phyloP scores from a whole-genome alignment of 345 rosid species.

The Streptanthus diversifolius region DNA sequence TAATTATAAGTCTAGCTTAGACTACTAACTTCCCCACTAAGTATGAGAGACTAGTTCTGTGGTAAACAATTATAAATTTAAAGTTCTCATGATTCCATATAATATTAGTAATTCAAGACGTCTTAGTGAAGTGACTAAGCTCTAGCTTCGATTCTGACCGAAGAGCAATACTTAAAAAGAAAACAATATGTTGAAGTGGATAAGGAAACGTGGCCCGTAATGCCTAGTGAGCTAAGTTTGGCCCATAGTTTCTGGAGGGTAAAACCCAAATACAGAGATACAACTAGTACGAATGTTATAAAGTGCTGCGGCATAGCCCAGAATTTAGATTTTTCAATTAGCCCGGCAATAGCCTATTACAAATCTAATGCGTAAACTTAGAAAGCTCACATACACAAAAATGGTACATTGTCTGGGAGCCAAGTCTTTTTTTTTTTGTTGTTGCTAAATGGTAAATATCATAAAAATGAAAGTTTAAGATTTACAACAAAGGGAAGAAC shows the following conservation, averaged over 20 bases:
- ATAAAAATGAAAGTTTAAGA: no score
- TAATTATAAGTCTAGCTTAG: constrained; percentile 15
- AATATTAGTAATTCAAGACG: background rate
- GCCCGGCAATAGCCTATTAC: no score
- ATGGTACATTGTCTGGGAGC: no score
- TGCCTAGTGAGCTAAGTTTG: background rate
- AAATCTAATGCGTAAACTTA: no score
- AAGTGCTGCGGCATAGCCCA: no score
- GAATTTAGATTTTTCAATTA: no score
- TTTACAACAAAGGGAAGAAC: no score
- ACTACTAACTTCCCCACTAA: constrained; percentile 37
- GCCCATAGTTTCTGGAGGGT: background rate
- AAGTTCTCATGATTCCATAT: background rate
- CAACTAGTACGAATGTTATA: no score
- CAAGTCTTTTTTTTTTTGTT: no score
- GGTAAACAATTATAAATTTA: background rate
- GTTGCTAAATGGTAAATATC: no score
- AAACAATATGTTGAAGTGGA: background rate
- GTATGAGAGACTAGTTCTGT: constrained; percentile 10
- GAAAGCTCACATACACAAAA: no score
- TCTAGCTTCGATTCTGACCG: background rate
- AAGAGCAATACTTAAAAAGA: background rate
- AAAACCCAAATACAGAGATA: background rate
- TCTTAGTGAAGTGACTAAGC: background rate
- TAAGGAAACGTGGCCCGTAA: background rate